Conservation (phyloP, 768 basidiomycete genomes). For the Russula abietina region DNA sequence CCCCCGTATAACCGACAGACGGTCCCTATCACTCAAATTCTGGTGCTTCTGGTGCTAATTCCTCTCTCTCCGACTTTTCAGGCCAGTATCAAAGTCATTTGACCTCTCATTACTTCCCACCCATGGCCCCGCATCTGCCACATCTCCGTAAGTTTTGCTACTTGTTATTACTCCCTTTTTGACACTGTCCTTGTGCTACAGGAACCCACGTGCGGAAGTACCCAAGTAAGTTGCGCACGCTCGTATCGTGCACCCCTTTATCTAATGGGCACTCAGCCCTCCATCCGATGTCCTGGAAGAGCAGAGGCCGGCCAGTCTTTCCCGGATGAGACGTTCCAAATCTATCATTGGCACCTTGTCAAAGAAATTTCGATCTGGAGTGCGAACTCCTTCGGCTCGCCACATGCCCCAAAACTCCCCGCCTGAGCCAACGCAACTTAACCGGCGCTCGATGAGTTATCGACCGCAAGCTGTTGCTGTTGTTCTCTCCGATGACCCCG, state of each 20-base stretch:
- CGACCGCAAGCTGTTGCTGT: conserved; percentile 8
- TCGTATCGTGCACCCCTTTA: not conserved
- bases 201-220: not conserved
- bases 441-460: not conserved
- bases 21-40: not conserved
- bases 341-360: conserved; percentile 7
- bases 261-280: not conserved
- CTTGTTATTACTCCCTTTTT: not conserved
- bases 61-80: not conserved
- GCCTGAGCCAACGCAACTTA: not conserved
- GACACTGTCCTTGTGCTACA: not conserved
- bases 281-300: not conserved
- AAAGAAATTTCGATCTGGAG: conserved; percentile 12
- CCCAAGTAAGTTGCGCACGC: conserved; percentile 5
- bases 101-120: not conserved
- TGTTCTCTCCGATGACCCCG: conserved; percentile 9
- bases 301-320: not conserved
- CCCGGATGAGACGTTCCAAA: not conserved
- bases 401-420: not conserved
- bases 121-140: not conserved
- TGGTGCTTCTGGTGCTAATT: not conserved
- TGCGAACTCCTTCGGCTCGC: not conserved
- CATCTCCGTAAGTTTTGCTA: conserved; percentile 3
- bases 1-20: not conserved
- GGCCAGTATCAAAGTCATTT: not conserved